Conservation (phyloP, 2,329 filamentous ascomycete species). For the Didymella pinodella region DNA sequence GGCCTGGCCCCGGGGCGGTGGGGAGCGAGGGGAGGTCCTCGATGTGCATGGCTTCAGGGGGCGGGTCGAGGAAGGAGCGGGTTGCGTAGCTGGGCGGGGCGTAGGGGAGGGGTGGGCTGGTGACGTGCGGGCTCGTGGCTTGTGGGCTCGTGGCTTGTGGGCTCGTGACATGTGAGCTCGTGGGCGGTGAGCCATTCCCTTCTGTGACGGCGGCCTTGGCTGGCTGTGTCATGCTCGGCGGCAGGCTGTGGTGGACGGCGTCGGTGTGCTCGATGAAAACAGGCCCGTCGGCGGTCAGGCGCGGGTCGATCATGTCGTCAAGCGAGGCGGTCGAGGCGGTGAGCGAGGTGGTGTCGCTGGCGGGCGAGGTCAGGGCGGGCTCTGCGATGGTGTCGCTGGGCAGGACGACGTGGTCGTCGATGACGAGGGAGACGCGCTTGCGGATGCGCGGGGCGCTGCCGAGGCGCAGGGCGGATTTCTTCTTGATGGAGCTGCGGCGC, state of each 20-base stretch:
- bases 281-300: slow-evolving; percentile 30
- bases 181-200: slow-evolving; percentile 23
- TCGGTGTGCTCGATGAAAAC: slow-evolving; percentile 34
- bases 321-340: slow-evolving; percentile 42
- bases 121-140: slow-evolving; percentile 10
- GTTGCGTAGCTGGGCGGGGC: slow-evolving; percentile 27
- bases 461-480: slow-evolving; percentile 46
- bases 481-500: slow-evolving; percentile 41
- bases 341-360: slow-evolving; percentile 42
- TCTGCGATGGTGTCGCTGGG: slow-evolving; percentile 47
- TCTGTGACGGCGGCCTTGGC: slow-evolving; percentile 24
- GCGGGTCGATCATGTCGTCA: slow-evolving; percentile 47
- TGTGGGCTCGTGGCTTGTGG: slow-evolving; percentile 16
- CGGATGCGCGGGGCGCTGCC: slow-evolving; percentile 34
- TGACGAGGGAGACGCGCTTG: slow-evolving; percentile 49
- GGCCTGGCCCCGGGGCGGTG: slow-evolving; percentile 19
- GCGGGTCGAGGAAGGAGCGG: slow-evolving; percentile 39
- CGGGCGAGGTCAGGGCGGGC: slow-evolving; percentile 38
- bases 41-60: slow-evolving; percentile 29
- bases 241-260: slow-evolving; percentile 44
- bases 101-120: slow-evolving; percentile 19
- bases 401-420: slow-evolving; percentile 50
- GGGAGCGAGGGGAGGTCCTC: slow-evolving; percentile 22
- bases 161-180: slow-evolving; percentile 23
- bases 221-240: slow-evolving; percentile 30